Evolutionary conservation across 495 filamentous ascomycete species (phyloP), one percentile per base, ranked within the genome.

Genomic region (Oidiodendron maius): DNA sequence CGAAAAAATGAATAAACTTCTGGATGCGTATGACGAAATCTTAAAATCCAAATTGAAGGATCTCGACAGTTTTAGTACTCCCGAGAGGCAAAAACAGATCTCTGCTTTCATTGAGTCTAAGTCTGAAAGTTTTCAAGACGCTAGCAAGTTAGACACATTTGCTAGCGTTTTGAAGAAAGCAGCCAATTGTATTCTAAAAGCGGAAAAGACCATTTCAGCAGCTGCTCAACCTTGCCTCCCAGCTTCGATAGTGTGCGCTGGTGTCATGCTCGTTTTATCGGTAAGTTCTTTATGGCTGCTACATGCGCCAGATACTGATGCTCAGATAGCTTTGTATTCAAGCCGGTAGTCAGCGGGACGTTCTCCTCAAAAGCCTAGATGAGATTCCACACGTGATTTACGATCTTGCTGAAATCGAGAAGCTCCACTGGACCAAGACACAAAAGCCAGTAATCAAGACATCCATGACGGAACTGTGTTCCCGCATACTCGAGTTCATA

Each of bases 371-470:
- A 39, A 17, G 36, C 36, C 36, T 39, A 17, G 16, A 39, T 39
- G 18, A 39, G 36, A 39, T 39, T 39, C 36, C 36, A 39, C 36
- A 39, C 36, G 36, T 39, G 36, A 39, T 39, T 39, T 39, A 17
- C 36, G 36, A 39, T 39, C 36, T 39, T 39, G 16, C 36, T 39
- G 36, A 39, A 39, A 5, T 39, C 36, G 36, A 39, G 36, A 39
- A 9, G 36, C 16, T 39, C 36, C 36, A 39, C 36, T 39, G 36
- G 36, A 39, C 36, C 16, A 17, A 39, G 5, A 39, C 8, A 17
- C 8, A 39, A 39, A 17, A 39, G 36, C 9, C 36, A 6, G 36
- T 39, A 39, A n/a, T 39, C 36, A 39, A 39, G 16, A 39, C 9
- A 10, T 39, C 36, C 15, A 39, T 39, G 36, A 39, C 36, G 36